Evolutionary conservation across 768 basidiomycete genomes (phyloP).

Genomic region (Mycena floridula): DNA sequence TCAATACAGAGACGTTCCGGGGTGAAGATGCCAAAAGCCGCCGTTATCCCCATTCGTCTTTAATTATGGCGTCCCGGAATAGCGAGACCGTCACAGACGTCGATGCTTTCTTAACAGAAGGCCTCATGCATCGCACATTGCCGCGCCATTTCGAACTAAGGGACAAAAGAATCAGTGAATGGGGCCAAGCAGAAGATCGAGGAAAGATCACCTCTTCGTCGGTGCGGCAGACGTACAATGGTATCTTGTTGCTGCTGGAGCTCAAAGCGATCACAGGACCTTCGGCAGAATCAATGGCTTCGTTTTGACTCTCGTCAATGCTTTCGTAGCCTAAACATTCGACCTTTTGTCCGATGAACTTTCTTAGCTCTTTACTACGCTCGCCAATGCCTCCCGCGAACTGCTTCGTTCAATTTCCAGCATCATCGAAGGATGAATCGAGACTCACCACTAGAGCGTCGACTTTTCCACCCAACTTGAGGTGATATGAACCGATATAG

Average conservation of each 20-base stretch:
- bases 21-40: too few relatives aligned
- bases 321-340: conserved; percentile 55
- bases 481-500: conserved; percentile 68
- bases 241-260: conserved; percentile 18
- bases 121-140: conserved; percentile 25
- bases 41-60: too few relatives aligned
- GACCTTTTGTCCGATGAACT: conserved; percentile 47
- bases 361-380: conserved; percentile 53
- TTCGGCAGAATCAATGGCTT: conserved; percentile 23
- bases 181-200: not conserved
- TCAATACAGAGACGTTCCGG: too few relatives aligned
- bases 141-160: conserved; percentile 35
- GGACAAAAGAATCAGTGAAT: not conserved
- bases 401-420: too few relatives aligned
- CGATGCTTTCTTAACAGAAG: too few relatives aligned
- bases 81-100: too few relatives aligned
- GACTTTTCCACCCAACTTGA: conserved; percentile 61
- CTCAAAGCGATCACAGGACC: conserved; percentile 46
- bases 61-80: too few relatives aligned
- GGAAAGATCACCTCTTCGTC: conserved; percentile 49
- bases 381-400: conserved; percentile 92
- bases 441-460: conserved; percentile 80
- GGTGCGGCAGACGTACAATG: conserved; percentile 56
- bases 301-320: conserved; percentile 45
- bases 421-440: too few relatives aligned